Conservation (phyloP, 2,329 filamentous ascomycete species). For the Microdochium bolleyi region DNA sequence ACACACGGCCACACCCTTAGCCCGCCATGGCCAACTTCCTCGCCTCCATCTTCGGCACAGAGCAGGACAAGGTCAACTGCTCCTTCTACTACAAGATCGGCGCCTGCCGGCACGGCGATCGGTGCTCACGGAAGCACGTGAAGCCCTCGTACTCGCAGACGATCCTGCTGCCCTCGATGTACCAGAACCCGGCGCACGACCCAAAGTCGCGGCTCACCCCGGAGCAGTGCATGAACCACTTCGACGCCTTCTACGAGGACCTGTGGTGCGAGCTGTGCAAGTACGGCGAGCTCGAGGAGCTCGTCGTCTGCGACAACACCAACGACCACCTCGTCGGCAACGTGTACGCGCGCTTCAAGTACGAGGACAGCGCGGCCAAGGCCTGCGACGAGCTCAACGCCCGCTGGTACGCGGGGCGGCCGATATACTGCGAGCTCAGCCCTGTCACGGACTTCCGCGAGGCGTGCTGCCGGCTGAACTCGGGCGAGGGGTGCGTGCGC, state of each 20-base stretch:
- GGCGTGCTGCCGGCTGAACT: constrained; percentile 91
- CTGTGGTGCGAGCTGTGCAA: constrained; percentile 99
- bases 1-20: not conserved
- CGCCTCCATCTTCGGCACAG: constrained; percentile 97
- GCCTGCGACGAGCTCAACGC: constrained; percentile 92
- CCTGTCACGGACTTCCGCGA: constrained; percentile 98
- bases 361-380: constrained; percentile 90
- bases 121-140: constrained; percentile 97
- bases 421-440: constrained; percentile 95
- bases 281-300: constrained; percentile 93
- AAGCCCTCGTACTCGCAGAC: constrained; percentile 98
- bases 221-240: constrained; percentile 95
- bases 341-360: constrained; percentile 99
- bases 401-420: constrained; percentile 93
- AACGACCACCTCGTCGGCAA: constrained; percentile 99
- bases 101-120: constrained; percentile 95
- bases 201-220: constrained; percentile 95
- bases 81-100: constrained; percentile 99
- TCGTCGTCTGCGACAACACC: constrained; percentile 99
- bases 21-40: constrained; percentile 87
- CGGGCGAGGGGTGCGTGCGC: constrained; percentile 88
- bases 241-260: constrained; percentile 99
- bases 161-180: constrained; percentile 95
- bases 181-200: constrained; percentile 98
- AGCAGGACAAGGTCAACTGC: constrained; percentile 99